Conservation (phyloP, 2,329 filamentous ascomycete species). For the Neophaeococcomyces aloes region DNA sequence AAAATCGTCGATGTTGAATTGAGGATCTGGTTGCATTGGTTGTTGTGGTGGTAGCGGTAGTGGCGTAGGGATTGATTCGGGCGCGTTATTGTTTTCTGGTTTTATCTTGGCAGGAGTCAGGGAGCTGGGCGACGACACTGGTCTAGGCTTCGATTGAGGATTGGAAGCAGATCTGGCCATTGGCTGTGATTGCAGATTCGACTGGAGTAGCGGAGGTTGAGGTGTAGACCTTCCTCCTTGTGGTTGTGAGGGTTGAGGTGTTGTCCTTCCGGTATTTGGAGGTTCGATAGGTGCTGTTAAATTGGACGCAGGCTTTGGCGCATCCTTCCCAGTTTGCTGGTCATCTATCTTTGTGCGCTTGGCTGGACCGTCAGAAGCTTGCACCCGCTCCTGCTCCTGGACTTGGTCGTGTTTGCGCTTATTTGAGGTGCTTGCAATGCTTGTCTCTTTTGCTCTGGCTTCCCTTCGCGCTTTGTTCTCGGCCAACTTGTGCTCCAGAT, state of each 20-base stretch:
- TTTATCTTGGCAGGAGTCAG: not conserved
- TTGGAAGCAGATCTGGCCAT: not conserved
- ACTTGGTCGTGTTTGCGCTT: conserved; percentile 18
- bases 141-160: not conserved
- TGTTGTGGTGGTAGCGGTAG: not conserved
- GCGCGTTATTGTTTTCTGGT: not conserved
- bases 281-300: conserved; percentile 8
- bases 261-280: conserved; percentile 9
- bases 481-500: conserved; percentile 19
- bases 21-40: conserved; percentile 20
- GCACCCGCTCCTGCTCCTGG: conserved; percentile 9
- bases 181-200: no score
- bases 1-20: conserved; percentile 12
- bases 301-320: conserved; percentile 5
- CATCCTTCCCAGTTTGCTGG: conserved; percentile 10
- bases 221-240: not conserved
- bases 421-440: conserved; percentile 10
- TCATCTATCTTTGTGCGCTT: conserved; percentile 16
- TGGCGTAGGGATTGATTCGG: not conserved
- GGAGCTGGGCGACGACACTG: not conserved
- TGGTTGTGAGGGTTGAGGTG: conserved; percentile 6
- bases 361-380: conserved; percentile 11
- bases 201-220: no score
- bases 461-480: conserved; percentile 16
- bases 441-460: conserved; percentile 17